Conservation (phyloP, 1,139 yeast genomes). For the Pichiaceae sp. region DNA sequence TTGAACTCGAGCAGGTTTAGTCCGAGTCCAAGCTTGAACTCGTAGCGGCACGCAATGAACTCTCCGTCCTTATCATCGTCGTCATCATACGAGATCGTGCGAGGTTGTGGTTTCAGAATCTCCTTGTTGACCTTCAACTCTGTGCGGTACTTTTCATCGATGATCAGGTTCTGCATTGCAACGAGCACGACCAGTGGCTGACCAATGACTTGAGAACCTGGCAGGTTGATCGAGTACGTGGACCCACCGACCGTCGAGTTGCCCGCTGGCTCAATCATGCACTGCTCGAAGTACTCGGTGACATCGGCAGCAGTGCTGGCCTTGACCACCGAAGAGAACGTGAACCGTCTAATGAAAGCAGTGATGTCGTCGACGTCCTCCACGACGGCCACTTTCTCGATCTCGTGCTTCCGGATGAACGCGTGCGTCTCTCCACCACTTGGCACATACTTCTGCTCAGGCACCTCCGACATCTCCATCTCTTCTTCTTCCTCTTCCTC, state of each 20-base stretch:
- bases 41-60: slow-evolving; percentile 22
- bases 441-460: neutral
- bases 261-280: slow-evolving; percentile 16
- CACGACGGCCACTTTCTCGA: slow-evolving; percentile 12
- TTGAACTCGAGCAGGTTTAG: slow-evolving; percentile 22
- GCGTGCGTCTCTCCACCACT: slow-evolving; percentile 1
- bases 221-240: slow-evolving; percentile 16
- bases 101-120: slow-evolving; percentile 16
- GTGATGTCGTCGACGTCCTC: slow-evolving; percentile 16
- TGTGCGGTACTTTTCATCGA: slow-evolving; percentile 17
- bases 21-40: slow-evolving; percentile 23
- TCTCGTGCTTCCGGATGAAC: slow-evolving; percentile 15
- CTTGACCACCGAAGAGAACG: slow-evolving; percentile 7
- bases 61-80: slow-evolving; percentile 10
- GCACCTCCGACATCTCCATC: slow-evolving; percentile 25
- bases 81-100: slow-evolving; percentile 15
- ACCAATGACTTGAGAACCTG: slow-evolving; percentile 17
- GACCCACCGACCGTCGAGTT: slow-evolving; percentile 15
- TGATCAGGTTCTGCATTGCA: slow-evolving; percentile 14
- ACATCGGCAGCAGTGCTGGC: slow-evolving; percentile 3
- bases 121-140: slow-evolving; percentile 21
- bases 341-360: slow-evolving; percentile 14
- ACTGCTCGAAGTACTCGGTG: slow-evolving; percentile 12
- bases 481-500: slow-evolving; percentile 3
- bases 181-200: slow-evolving; percentile 18